These are phyloP conservation scores for Pseudonitzschia multiseries DNA, from an alignment of 108 stramenopile species.

Conservation along the genomic window DNA sequence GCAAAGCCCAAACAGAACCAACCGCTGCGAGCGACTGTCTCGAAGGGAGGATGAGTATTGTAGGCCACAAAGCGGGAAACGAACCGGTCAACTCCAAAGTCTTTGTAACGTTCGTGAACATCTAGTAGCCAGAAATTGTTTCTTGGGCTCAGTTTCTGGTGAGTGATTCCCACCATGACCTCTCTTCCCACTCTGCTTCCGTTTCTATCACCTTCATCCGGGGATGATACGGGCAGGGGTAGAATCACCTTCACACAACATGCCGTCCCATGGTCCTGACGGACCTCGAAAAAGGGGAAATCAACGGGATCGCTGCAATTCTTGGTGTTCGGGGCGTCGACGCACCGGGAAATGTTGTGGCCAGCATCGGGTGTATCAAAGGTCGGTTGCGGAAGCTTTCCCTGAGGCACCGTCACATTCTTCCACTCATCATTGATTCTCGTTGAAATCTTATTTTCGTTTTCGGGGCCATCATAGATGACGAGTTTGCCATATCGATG, in stretches of 20 bases:
- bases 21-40: background rate
- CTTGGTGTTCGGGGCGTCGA: background rate
- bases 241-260: background rate
- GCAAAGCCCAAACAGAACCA: constrained; percentile 24
- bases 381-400: background rate
- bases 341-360: constrained; percentile 1
- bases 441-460: background rate
- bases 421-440: background rate
- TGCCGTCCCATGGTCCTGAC: background rate
- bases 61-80: constrained; percentile 10
- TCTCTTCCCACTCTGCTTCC: background rate
- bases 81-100: background rate
- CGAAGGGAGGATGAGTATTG: background rate
- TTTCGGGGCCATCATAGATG: background rate
- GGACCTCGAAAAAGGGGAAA: background rate
- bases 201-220: no score
- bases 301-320: background rate
- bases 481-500: background rate
- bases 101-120: background rate
- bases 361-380: background rate
- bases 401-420: background rate
- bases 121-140: constrained; percentile 1
- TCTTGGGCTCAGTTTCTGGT: background rate
- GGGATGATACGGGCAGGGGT: no score
- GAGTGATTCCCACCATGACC: constrained; percentile 8